Base-by-base conservation (phyloP, 306 rosid genomes). In the Clitoria ternatea region DNA sequence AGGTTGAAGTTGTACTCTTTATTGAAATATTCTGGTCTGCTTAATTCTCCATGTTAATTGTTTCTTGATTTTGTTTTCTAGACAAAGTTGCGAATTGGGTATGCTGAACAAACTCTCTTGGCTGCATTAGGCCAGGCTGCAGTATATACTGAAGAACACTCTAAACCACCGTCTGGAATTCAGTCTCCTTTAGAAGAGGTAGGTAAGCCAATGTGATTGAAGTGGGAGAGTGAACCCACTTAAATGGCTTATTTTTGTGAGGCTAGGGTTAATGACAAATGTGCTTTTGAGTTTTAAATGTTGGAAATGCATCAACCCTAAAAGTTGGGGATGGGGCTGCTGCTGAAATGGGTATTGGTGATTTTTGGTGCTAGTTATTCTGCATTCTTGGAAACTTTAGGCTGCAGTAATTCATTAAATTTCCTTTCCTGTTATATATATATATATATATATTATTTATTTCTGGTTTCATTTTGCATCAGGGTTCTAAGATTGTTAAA, bases 121-220 rank as follows among this genome's bases (percentile, higher is more conserved):
- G 88, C 97, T 80, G 96, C 98, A 68, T 56, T 94, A 72, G 98
- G 97, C 54, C 97, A 90, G 75, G 98, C 98, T 76, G 89, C 96
- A 43, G 89, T 85, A 49, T 68, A 87, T 79, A 73, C 81, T 12
- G 94, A 93, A 84, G 84, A 89, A 56, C 89, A 84, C 74, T 87
- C 92, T 48, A 77, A 71, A 55, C 88, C 96, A 3, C 92, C 96
- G 73, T 55, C 88, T 30, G 75, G 61, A 48, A 72, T 85, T 76
- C 89, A 87, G 69, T 84, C 90, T 79, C 96, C 97, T 80, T 44
- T 87, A 32, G 95, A 91, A 52, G 92, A 94, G 92, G 99, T 94
- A 60, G n/a, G n/a, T n/a, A 29, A 82, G 75, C 27, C 39, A 66
- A 43, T 70, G 33, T 69, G 72, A 23, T 48, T 56, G 62, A 44